phyloP scores from a whole-genome alignment of 805 yeast species.

The Kodamaea jinghongensis region DNA sequence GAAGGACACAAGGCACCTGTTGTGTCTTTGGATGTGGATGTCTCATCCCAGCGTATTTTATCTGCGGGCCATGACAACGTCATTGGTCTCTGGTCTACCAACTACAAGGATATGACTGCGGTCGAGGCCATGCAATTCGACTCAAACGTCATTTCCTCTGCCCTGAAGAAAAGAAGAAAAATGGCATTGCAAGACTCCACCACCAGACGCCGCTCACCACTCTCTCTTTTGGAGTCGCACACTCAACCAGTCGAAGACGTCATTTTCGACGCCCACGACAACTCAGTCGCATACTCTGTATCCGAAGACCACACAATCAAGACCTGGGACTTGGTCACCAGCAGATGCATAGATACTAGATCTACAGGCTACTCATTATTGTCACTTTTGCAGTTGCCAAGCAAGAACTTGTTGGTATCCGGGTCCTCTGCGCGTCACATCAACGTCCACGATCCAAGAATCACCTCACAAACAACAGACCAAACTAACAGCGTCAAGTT shows the following conservation, averaged over 20 bases:
- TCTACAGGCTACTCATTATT: conserved; percentile 82
- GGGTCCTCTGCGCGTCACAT: conserved; percentile 99
- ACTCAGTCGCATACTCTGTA: conserved; percentile 86
- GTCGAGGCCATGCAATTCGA: conserved; percentile 46
- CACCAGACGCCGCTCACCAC: conserved; percentile 77
- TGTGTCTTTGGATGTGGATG: conserved; percentile 65
- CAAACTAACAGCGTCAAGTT: conserved; percentile 56
- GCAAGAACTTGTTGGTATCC: conserved; percentile 70
- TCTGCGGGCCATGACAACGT: conserved; percentile 83
- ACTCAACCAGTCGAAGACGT: conserved; percentile 85
- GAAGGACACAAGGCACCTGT: conserved; percentile 91
- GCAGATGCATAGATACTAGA: conserved; percentile 81
- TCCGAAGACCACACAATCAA: conserved; percentile 93
- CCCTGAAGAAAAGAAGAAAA: conserved; percentile 86
- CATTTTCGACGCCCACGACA: conserved; percentile 67
- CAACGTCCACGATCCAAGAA: conserved; percentile 88
- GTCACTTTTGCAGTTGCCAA: conserved; percentile 67
- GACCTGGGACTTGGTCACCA: conserved; percentile 94
- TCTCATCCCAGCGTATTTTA: conserved; percentile 56
- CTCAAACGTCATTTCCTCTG: conserved; percentile 53
- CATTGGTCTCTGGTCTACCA: conserved; percentile 87
- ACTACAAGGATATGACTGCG: conserved; percentile 74
- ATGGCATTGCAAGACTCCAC: conserved; percentile 74
- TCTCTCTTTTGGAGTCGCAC: conserved; percentile 78
- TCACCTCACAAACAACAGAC: conserved; percentile 54